Evolutionary conservation across 1,139 yeast species (phyloP).

Genomic region (Geotrichum phurueaensis): DNA sequence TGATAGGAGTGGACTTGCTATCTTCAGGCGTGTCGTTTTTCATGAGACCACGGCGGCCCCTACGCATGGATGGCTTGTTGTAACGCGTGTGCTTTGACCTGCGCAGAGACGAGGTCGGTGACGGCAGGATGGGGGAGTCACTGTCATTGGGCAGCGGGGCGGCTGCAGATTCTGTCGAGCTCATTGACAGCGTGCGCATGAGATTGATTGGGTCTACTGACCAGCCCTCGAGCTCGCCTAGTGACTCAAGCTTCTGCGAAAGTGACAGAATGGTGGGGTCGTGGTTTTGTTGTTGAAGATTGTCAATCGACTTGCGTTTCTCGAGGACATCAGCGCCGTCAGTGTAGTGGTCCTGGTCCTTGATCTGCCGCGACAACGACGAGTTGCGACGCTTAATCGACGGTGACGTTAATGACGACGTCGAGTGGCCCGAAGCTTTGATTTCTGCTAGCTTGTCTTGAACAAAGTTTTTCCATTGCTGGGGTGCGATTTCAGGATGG

Average conservation of each 20-base stretch:
- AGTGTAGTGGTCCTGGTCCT: slow-evolving; percentile 33
- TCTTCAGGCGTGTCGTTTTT: background rate
- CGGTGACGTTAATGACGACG: background rate
- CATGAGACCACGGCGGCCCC: slow-evolving; percentile 19
- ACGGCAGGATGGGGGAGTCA: slow-evolving; percentile 30
- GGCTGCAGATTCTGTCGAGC: slow-evolving; percentile 11
- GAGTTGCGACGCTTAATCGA: slow-evolving; percentile 31
- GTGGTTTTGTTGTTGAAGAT: slow-evolving; percentile 22
- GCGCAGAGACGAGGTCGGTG: slow-evolving; percentile 29
- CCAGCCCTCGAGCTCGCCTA: slow-evolving; percentile 33
- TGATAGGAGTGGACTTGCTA: background rate
- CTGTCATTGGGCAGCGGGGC: slow-evolving; percentile 24
- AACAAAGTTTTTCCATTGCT: slow-evolving; percentile 77
- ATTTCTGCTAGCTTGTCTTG: slow-evolving; percentile 74
- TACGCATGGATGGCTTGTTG: slow-evolving; percentile 25
- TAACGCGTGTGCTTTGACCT: slow-evolving; percentile 30
- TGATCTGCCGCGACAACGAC: slow-evolving; percentile 37
- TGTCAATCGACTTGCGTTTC: slow-evolving; percentile 23
- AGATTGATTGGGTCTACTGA: slow-evolving; percentile 34
- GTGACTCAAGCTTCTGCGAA: slow-evolving; percentile 29
- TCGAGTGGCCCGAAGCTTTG: slow-evolving; percentile 29
- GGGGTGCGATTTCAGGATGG: slow-evolving; percentile 92
- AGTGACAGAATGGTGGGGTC: slow-evolving; percentile 27
- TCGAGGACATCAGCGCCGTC: slow-evolving; percentile 40
- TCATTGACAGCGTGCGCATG: slow-evolving; percentile 26